phyloP scores from a whole-genome alignment of 2,329 filamentous ascomycete genomes.

The Colletotrichum horii region DNA sequence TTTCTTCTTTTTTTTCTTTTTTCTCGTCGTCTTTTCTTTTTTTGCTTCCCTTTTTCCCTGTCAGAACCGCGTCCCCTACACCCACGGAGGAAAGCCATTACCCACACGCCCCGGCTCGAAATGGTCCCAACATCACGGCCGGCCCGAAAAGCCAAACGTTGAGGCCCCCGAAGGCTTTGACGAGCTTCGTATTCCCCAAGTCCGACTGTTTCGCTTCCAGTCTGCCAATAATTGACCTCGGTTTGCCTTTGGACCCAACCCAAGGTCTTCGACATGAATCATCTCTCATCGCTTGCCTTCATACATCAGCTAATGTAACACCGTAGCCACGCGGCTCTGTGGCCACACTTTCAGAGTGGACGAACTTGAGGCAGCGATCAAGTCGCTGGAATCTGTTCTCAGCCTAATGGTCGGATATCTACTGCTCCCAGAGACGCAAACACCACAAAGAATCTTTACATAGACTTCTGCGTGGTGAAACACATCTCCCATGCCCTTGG shows the following conservation, averaged over 20 bases:
- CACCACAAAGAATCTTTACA: neutral
- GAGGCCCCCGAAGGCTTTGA: neutral
- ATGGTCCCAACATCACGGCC: neutral
- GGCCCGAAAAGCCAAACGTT: neutral
- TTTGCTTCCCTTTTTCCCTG: neutral
- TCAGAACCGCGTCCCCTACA: neutral
- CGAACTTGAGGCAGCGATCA: neutral
- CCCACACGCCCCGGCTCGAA: neutral
- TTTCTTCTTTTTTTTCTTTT: neutral
- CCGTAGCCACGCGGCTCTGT: neutral
- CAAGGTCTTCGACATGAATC: neutral
- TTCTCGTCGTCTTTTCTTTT: neutral
- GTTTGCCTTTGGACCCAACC: neutral
- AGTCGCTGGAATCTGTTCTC: neutral
- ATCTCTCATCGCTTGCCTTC: neutral
- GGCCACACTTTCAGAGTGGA: neutral
- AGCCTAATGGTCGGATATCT: neutral
- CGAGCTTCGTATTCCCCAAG: neutral
- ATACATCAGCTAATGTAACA: neutral
- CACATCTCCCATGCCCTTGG: neutral
- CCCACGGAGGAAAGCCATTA: neutral
- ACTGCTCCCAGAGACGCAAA: neutral
- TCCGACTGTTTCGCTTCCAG: neutral
- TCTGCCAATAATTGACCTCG: neutral
- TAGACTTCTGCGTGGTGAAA: slow-evolving; percentile 1